Evolutionary conservation across 352 stramenopile genomes (phyloP).

Genomic region (Pythium insidiosum): DNA sequence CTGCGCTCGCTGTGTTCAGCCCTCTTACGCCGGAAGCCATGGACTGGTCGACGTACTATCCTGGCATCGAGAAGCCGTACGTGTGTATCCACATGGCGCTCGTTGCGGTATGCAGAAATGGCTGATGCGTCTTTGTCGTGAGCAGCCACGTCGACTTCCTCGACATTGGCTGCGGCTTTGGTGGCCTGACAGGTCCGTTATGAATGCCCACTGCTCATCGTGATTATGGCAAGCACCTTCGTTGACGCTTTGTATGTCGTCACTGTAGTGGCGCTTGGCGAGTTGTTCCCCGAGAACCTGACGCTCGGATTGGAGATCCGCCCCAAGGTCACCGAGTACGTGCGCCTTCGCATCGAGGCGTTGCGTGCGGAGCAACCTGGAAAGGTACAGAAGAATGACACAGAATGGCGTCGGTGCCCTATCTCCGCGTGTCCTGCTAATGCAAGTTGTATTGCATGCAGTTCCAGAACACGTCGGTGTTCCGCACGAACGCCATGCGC

Average conservation of each 20-base stretch:
- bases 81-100: too few species aligned
- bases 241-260: constrained; percentile 2
- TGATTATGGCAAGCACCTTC: background rate
- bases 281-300: constrained; percentile 89
- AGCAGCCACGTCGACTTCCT: constrained; percentile 87
- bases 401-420: too few species aligned
- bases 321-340: constrained; percentile 92
- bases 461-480: constrained; percentile 94
- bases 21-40: constrained; percentile 81
- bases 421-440: too few species aligned
- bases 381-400: too few species aligned
- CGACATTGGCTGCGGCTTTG: constrained; percentile 97
- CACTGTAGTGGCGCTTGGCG: constrained; percentile 79
- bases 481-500: constrained; percentile 96
- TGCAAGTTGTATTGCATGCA: too few species aligned
- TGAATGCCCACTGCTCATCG: background rate
- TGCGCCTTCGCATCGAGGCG: constrained; percentile 87
- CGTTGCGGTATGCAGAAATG: too few species aligned
- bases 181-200: constrained; percentile 87
- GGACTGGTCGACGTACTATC: constrained; percentile 93
- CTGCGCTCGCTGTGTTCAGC: constrained; percentile 17
- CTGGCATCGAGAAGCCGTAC: constrained; percentile 69
- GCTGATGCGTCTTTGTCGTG: background rate
- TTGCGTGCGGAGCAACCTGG: constrained; percentile 67
- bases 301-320: constrained; percentile 97